Base-by-base conservation (phyloP, 2,329 filamentous ascomycete species). In the Bipolaris bicolor region DNA sequence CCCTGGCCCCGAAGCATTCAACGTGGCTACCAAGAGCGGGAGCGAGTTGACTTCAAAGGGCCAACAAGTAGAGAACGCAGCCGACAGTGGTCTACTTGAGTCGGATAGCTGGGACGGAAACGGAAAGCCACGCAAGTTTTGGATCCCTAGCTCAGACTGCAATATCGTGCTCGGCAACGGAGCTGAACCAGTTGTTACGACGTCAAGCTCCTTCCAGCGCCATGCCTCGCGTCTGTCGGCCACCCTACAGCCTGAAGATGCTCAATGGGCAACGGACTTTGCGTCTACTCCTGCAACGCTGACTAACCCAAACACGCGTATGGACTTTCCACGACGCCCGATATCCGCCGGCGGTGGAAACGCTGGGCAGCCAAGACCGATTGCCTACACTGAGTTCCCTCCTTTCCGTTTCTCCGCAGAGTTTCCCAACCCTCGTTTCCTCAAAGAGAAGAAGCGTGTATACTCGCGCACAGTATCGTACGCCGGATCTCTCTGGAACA, bases 391-490 rank as follows among this genome's bases (percentile, higher is more conserved):
- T 9, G 77, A 83, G 50, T 84, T 82, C 53, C 84, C 84, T 18
- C 84, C 84, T 1, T 86, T 86, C 69, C 79, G 84, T 22, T 86
- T 86, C 60, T 81, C 82, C 10, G 84, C 81, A 13, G 83, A 86
- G 57, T 86, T 86, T 50, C 83, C 82, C 0, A 83, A 83, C 59
- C 83, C 84, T 1, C 77, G 82, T 15, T 77, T 81, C 6, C 73
- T 86, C 22, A 86, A 85, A 57, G 84, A 86, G 66, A 84, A 83
- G 74, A 86, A 85, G 68, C 77, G 84, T 0, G 81, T 86, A 7
- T 86, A 86, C 67, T 84, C 81, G 10, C 79, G 83, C 31, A 86
- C 84, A 2, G 82, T 86, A 5, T 86, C 84, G 64, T 86, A 86
- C 58, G 83, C 83, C 3, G 84, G 84, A 2, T 82, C 79, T 16